Evolutionary conservation across 1,139 yeast genomes (phyloP), one percentile per base, ranked within the genome.

Genomic region (Saccharomyces hybrid): DNA sequence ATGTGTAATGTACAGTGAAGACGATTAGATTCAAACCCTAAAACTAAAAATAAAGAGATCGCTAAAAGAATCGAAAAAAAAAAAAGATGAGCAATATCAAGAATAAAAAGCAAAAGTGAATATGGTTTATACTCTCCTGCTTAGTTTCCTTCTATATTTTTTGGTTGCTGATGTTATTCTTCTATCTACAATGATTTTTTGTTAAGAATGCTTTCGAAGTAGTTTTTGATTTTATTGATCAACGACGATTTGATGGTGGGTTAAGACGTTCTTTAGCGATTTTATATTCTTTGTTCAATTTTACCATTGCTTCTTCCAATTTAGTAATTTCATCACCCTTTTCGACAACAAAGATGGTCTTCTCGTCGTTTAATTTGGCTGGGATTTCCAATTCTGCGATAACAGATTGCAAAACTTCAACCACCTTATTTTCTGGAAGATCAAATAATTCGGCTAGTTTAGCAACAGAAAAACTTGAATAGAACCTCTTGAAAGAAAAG

Each of bases 261-360:
- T 62, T 63, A 52, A 65, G 61, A 63, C 70, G 70, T 57, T 68
- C 71, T 51, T 64, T 66, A 42, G 62, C 62, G 52, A 66, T 64
- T 57, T 65, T 68, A 51, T 65, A 88, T 78, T 88, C 90, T 64
- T 93, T 98, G 63, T 91, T 87, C 76, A 95, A 79, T 53, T 85
- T 82, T 62, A 89, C 79, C 25, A 97, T 96, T 68, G 91, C 81
- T 69, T 86, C 91, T 77, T 93, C 97, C 71, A 93, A 79, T 70
- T 84, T 85, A 57, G 95, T 79, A 66, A 90, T 81, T 69, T 88
- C 96, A 55, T 84, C 88, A 61, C 88, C 95, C 64, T 81, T 82
- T 57, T 84, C 74, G 73, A 79, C 82, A 65, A 77, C 83, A 69
- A 82, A 75, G 61, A 78, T 78, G 68, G 77, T 76, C 64, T 79